Base-by-base conservation (phyloP, 176 grass and related monocot genomes). In the Avena insularis region DNA sequence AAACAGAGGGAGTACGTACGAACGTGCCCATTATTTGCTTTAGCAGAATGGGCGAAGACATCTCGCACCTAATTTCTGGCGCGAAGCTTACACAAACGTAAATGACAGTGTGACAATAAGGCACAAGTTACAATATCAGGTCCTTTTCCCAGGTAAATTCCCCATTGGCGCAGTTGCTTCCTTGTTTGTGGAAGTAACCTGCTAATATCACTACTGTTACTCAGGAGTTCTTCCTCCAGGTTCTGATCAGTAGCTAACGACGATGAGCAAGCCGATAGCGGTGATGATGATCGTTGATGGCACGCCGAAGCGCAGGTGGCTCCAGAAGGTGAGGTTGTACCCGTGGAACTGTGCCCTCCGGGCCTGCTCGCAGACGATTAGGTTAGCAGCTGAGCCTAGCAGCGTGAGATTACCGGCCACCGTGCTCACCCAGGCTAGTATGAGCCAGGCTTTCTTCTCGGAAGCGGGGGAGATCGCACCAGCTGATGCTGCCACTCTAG, bases 291-390 rank as follows among this genome's bases (percentile, higher is more conserved):
- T 84, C 0, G 94, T 96, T 0, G 97, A 96, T 27, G 94, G 92
- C 53, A 96, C 67, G n/a, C 97, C 97, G 21, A 99, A 99, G 27
- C 92, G 92, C 13, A 99, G 87, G 87, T 99, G 97, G 77, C 94
- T 96, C 45, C 91, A 94, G 82, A 99, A 99, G 12, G 97, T 94
- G 80, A 99, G 97, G 76, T 87, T 99, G 82, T 99, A 99, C 6
- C 94, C 92, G 9, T 56, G 84, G 84, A 87, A 93, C 75, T 93
- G 92, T 3, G 90, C 87, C 20, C 97, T 60, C 33, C 91, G 80
- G 14, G 97, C 96, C 89, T 98, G 96, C 82, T 98, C 96, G 25
- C 96, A 98, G 16, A 96, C 96, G 78, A 98, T 98, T 80, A 99
- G 84, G 78, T 99, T 99, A 21, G 97, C 97, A 0, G 97, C 97